Evolutionary conservation across 495 filamentous ascomycete genomes (phyloP), one percentile per base, ranked within the genome.

Genomic region (Penicillium odoratum): DNA sequence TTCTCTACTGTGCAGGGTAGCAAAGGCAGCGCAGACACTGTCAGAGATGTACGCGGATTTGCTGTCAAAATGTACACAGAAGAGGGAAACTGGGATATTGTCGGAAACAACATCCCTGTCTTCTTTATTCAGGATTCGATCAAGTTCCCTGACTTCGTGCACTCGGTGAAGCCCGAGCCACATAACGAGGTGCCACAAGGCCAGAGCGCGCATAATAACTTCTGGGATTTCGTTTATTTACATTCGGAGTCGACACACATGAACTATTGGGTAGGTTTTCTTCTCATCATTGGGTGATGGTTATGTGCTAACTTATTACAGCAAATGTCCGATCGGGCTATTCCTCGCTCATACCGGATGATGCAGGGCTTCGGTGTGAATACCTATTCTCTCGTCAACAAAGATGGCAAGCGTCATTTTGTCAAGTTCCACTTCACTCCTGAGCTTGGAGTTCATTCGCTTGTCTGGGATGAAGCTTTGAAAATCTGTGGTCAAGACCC

Each of bases 281-380:
- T 5, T 21, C n/a, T 4, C 30, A n/a, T 29, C 21, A 21, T 21
- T 21, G 21, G 21, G 21, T 21, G 21, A 21, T 21, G 13, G 9
- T 4, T 9, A 36, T 36, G 7, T 45, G 8, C 43, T 29, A 36
- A 57, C 15, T 11, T 9, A 15, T 43, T 51, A 16, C 65, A 72
- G 90, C 77, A 86, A 49, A 88, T 90, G 87, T 87, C 81, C 43
- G 91, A 95, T 66, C 83, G 89, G 11, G 84, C 78, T 31, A 93
- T 93, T 53, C 92, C 92, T 18, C 83, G 90, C 5, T 92, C 88
- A 3, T 91, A 78, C 64, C 86, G 86, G 26, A 94, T 93, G 89
- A 93, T 95, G 88, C 88, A 95, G 66, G 92, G 92, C 0, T 95
- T 94, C 58, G 91, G 92, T 44, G 91, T 95, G 55, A 92, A 95